phyloP scores from a whole-genome alignment of 257 asterid species.

The Schizonepeta tenuifolia region DNA sequence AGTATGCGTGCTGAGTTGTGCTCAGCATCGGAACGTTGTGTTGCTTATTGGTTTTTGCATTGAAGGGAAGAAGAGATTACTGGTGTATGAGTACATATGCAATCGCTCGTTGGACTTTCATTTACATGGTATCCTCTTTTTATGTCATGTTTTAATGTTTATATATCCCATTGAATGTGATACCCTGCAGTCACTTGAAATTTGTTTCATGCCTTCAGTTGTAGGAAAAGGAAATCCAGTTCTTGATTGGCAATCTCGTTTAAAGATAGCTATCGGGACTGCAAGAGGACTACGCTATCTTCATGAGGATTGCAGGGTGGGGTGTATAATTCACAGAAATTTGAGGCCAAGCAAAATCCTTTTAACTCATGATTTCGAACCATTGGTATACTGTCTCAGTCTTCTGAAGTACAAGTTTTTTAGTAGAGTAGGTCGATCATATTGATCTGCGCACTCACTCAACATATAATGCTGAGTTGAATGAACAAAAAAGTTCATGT shows the following conservation, averaged over 20 bases:
- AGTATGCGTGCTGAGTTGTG: constrained; percentile 85
- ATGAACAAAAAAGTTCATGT: neutral
- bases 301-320: constrained; percentile 96
- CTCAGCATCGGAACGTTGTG: constrained; percentile 91
- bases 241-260: constrained; percentile 72
- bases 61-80: constrained; percentile 62
- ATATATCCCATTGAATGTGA: constrained; percentile 17
- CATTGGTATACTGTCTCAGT: constrained; percentile 57
- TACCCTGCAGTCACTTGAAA: constrained; percentile 23
- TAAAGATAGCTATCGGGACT: constrained; percentile 81
- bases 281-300: constrained; percentile 95
- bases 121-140: constrained; percentile 65
- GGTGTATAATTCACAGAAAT: constrained; percentile 80
- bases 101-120: constrained; percentile 80
- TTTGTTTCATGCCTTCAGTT: constrained; percentile 26
- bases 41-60: constrained; percentile 83
- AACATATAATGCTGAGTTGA: neutral
- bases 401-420: constrained; percentile 25
- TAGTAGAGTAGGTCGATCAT: constrained; percentile 1
- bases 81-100: constrained; percentile 89
- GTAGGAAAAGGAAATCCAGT: constrained; percentile 53
- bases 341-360: constrained; percentile 84
- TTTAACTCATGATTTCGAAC: constrained; percentile 87
- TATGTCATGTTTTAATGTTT: neutral
- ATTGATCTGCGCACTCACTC: neutral